Evolutionary conservation across 768 basidiomycete genomes (phyloP).

Genomic region (Kwoniella shandongensis): DNA sequence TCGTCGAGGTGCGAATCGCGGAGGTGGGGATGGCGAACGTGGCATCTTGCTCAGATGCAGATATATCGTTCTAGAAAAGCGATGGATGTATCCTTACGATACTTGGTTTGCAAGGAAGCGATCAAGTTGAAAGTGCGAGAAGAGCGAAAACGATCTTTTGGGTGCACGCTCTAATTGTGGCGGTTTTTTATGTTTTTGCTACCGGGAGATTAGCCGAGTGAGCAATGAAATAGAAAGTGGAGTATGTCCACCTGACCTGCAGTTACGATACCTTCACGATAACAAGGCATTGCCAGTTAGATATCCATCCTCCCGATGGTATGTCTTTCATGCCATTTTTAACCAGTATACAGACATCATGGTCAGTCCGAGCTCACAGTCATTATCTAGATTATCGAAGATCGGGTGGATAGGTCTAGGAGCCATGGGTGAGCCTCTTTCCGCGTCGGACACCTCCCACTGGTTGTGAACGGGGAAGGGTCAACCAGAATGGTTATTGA

Average conservation of each 20-base stretch:
- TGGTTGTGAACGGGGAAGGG: not conserved
- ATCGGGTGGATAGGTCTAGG: constrained; percentile 49
- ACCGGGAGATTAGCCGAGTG: constrained; percentile 23
- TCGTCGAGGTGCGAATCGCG: constrained; percentile 8
- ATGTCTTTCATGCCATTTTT: too few relatives aligned
- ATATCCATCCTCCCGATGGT: too few relatives aligned
- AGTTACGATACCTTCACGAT: not conserved
- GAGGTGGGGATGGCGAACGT: constrained; percentile 25
- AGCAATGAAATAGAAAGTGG: too few relatives aligned
- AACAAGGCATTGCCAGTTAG: too few relatives aligned
- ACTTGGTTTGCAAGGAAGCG: too few relatives aligned
- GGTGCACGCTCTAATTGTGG: too few relatives aligned
- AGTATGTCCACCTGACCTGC: constrained; percentile 26
- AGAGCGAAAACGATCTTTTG: too few relatives aligned
- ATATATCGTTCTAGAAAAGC: too few relatives aligned
- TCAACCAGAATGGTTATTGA: too few relatives aligned
- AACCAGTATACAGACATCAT: constrained; percentile 11
- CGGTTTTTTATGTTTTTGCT: not conserved
- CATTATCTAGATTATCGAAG: constrained; percentile 26
- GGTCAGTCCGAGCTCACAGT: constrained; percentile 15
- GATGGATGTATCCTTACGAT: too few relatives aligned
- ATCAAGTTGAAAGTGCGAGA: too few relatives aligned
- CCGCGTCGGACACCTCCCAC: not conserved
- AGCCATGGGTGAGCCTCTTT: constrained; percentile 40
- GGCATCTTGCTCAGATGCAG: too few relatives aligned